Base-by-base conservation (phyloP, 805 yeast species). In the Nakazawaea ishiwadae region DNA sequence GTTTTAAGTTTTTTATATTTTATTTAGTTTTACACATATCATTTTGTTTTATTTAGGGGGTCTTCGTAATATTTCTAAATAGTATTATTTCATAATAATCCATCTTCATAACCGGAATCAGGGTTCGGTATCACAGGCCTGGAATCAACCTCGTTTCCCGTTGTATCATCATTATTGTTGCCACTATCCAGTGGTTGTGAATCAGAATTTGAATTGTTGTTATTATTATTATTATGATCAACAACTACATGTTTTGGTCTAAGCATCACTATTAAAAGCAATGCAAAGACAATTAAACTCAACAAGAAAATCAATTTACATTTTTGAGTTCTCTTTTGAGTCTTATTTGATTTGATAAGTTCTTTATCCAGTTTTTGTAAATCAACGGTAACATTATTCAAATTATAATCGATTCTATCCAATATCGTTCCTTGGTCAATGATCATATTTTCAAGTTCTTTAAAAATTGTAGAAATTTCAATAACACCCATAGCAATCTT, bases 391-490 rank as follows among this genome's bases (percentile, higher is more conserved):
- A 96, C 83, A 45, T 79, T 80, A 46, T 83, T 84, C 45, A 93
- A 65, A 56, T 93, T 93, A 59, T 91, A 93, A 61, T 91, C 99
- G 43, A 93, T 91, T 50, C 97, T 69, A 62, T 93, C 99, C 45
- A 93, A 69, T 33, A 93, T 73, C 0, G 96, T 87, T 1, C 99
- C 99, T 62, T 93, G 99, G 54, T 93, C 98, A 42, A 93, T 84
- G 32, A 93, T 86, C 72, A 93, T 70, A 29, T 80, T 77, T 54
- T 95, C 97, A 75, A 93, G 76, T 55, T 93, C 98, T 57, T 84
- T 84, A 67, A 93, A 93, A 34, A 93, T 91, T 1, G 91, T 87
- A 23, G 95, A 84, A 1, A 93, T 86, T 58, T 93, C 99, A 31
- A 91, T 66, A 34, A 93, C 95, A 39, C 97, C 96, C 68, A 86